These are phyloP conservation scores for Hylodesmum podocarpum DNA, from an alignment of 306 rosid genomes.

Conservation along the genomic window DNA sequence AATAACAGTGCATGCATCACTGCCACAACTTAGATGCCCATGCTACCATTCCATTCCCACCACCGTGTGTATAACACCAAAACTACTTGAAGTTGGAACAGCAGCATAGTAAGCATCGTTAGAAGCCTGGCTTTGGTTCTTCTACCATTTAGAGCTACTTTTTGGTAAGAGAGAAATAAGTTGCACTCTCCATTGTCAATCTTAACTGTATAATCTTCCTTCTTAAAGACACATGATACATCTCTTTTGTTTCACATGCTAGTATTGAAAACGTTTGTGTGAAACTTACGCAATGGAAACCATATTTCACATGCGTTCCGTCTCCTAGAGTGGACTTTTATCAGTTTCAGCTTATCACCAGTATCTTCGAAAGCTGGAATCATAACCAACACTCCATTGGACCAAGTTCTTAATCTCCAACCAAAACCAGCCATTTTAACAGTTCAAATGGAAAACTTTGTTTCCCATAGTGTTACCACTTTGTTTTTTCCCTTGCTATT, in stretches of 20 bases:
- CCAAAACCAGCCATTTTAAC: conserved; percentile 26
- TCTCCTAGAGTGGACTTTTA: conserved; percentile 54
- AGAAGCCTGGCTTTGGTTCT: conserved; percentile 10
- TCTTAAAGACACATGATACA: conserved; percentile 38
- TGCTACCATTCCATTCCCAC: background rate
- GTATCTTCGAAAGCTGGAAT: conserved; percentile 32
- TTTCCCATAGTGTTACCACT: conserved; percentile 24
- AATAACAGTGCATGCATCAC: conserved; percentile 31
- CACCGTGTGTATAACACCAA: conserved; percentile 21
- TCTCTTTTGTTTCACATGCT: conserved; percentile 66
- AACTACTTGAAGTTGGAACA: background rate
- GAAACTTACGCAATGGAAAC: conserved; percentile 54
- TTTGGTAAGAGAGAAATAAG: conserved; percentile 36
- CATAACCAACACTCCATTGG: conserved; percentile 4
- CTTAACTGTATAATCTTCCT: conserved; percentile 28
- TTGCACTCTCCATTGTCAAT: conserved; percentile 1
- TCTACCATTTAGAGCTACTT: conserved; percentile 21
- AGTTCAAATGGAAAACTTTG: conserved; percentile 43
- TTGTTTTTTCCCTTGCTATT: conserved; percentile 40
- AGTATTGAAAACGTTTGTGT: conserved; percentile 60
- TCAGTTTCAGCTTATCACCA: conserved; percentile 34
- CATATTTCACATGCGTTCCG: conserved; percentile 68
- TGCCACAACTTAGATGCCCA: conserved; percentile 20
- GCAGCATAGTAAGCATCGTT: background rate
- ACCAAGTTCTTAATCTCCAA: conserved; percentile 37